Percentiles rank a stretch among this genome's conserved stretches.
Evolutionary conservation across 345 rosid species (phyloP).

Genomic region (Acer campestre): DNA sequence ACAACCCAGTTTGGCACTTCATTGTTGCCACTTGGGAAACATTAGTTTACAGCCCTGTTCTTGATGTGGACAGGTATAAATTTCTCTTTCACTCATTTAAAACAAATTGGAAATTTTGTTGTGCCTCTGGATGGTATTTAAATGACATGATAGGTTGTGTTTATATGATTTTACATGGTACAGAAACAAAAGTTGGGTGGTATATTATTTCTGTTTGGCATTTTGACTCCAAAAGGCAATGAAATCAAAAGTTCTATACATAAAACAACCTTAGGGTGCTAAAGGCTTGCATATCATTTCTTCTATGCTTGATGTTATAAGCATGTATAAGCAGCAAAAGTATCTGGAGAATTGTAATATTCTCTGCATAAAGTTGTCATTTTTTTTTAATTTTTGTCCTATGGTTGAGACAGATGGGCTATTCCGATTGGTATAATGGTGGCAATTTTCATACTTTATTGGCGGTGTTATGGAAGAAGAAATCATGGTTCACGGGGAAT

Average conservation of each 20-base stretch:
- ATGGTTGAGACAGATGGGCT: conserved; percentile 74
- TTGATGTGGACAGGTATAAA: conserved; percentile 89
- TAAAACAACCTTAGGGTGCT: background rate
- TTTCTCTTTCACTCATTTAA: background rate
- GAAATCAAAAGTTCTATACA: too few species aligned
- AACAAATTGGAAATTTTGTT: background rate
- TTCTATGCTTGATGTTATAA: too few species aligned
- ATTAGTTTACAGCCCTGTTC: conserved; percentile 87
- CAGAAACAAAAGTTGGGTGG: background rate
- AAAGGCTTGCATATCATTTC: background rate
- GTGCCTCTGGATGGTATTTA: background rate
- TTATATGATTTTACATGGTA: background rate
- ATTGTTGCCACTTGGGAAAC: conserved; percentile 91
- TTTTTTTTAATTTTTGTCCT: background rate
- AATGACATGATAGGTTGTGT: background rate
- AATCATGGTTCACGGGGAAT: conserved; percentile 71
- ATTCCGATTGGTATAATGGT: conserved; percentile 59
- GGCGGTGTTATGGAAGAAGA: conserved; percentile 83
- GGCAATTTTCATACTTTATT: conserved; percentile 60
- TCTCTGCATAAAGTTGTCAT: background rate
- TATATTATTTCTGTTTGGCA: background rate
- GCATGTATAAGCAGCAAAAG: background rate
- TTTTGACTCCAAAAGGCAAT: background rate
- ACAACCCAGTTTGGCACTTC: conserved; percentile 94
- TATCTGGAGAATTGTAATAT: too few species aligned